Evolutionary conservation across 1,284 basidiomycete species (phyloP), one percentile per base, ranked within the genome.

Genomic region (Trichosporon ovoides): DNA sequence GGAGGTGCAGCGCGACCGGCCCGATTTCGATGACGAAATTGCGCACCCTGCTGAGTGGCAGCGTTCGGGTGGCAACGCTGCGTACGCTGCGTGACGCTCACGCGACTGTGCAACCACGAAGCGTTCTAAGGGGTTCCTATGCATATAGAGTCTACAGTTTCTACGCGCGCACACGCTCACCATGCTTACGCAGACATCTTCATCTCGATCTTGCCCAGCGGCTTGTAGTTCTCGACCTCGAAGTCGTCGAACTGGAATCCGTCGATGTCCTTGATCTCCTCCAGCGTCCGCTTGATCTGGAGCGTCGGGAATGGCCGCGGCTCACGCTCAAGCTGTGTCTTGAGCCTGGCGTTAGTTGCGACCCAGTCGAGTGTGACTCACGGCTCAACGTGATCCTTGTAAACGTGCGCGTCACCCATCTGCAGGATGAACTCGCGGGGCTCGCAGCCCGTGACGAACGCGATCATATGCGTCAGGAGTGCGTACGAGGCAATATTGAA

Each of bases 401-500:
- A 98, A 7, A 98, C 91, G 70, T 98, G 95, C 3, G 95, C 93
- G 68, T 98, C 95, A 7, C 95, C 95, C 69, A 98, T 86, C 76
- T 94, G 89, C 67, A 94, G 88, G 68, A 94, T 83, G 53, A 98
- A 84, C 74, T 96, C 91, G 72, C 88, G 85, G 0, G 95, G 84
- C 46, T 88, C 86, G 13, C 89, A 94, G 53, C 83, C 82, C 3
- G 95, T 98, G 55, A 97, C 86, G 28, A 85, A 85, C 13, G 95
- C 95, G 64, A 98, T 85, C 89, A 98, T 95, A 78, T 97, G 92
- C 0, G 93, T 96, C 55, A 98, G 83, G 18, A 98, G 83, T 1
- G 96, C 89, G 74, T 98, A 98, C 1, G 91, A 95, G 10, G 95
- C 95, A 77, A 98, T 98, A 79, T 98, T 98, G 84, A 98, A 98